phyloP scores from a whole-genome alignment of 1,284 basidiomycete genomes.

The Leccinum colubrinum region DNA sequence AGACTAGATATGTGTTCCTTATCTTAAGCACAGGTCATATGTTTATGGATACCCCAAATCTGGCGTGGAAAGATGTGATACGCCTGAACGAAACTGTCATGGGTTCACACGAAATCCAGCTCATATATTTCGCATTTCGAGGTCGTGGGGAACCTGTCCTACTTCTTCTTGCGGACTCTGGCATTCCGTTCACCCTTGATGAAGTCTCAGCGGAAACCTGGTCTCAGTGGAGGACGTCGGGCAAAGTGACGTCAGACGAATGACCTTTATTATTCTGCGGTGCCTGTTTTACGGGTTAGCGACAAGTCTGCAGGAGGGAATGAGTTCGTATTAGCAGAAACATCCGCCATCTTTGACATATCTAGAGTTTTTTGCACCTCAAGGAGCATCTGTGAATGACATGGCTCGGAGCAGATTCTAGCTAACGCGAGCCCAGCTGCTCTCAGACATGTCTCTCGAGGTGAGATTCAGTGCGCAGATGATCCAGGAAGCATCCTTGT shows the following conservation, averaged over 20 bases:
- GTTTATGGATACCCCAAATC: neutral
- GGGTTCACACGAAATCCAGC: slow-evolving; percentile 10
- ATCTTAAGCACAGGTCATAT: neutral
- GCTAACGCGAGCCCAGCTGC: slow-evolving; percentile 14
- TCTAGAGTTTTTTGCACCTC: slow-evolving; percentile 18
- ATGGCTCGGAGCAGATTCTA: neutral
- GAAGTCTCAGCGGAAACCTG: slow-evolving; percentile 15
- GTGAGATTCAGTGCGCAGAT: slow-evolving; percentile 18
- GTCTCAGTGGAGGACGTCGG: slow-evolving; percentile 15
- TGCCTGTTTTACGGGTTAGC: slow-evolving; percentile 26
- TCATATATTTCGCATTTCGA: slow-evolving; percentile 22
- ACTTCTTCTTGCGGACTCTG: slow-evolving; percentile 26
- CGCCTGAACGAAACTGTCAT: neutral
- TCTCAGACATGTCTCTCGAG: slow-evolving; percentile 20
- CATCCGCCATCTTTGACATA: slow-evolving; percentile 24
- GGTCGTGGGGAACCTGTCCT: slow-evolving; percentile 28
- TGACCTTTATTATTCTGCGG: slow-evolving; percentile 20
- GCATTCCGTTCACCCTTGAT: slow-evolving; percentile 20
- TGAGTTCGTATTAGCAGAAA: slow-evolving; percentile 25
- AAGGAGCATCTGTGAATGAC: slow-evolving; percentile 10
- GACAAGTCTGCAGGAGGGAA: slow-evolving; percentile 6
- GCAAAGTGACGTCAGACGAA: slow-evolving; percentile 12
- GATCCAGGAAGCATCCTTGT: slow-evolving; percentile 28
- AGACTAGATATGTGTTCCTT: neutral
- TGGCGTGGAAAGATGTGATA: neutral